Evolutionary conservation across 2,329 filamentous ascomycete genomes (phyloP).

Genomic region (Dothiorella sarmentorum): DNA sequence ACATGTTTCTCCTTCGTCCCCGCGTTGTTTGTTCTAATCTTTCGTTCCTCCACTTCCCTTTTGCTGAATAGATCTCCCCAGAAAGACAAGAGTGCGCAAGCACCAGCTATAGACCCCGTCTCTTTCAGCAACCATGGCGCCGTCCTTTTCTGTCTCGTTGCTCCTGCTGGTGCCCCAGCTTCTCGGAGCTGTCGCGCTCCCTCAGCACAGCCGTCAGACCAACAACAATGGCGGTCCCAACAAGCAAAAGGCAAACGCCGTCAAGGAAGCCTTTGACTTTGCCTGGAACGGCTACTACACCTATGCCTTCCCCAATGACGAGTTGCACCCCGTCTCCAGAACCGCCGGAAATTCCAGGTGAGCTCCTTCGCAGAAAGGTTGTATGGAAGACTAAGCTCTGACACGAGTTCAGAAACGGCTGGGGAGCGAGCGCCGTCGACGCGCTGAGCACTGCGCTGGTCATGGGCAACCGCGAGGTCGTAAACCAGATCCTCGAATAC

Average conservation of each 20-base stretch:
- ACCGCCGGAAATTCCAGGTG: slow-evolving; percentile 66
- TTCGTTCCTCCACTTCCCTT: background rate
- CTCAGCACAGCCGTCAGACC: background rate
- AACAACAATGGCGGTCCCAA: background rate
- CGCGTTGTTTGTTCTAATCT: background rate
- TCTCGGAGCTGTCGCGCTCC: background rate
- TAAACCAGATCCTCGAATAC: slow-evolving; percentile 67
- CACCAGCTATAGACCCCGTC: background rate
- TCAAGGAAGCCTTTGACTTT: slow-evolving; percentile 32
- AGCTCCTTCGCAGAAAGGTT: slow-evolving; percentile 21
- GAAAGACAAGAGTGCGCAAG: background rate
- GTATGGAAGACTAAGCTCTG: background rate
- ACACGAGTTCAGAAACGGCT: slow-evolving; percentile 61
- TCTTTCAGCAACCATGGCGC: background rate
- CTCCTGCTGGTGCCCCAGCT: background rate
- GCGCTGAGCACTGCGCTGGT: slow-evolving; percentile 75
- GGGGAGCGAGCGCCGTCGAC: slow-evolving; percentile 81
- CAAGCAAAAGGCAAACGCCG: slow-evolving; percentile 30
- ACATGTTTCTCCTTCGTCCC: background rate
- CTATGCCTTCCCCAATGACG: slow-evolving; percentile 75
- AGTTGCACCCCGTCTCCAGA: slow-evolving; percentile 66
- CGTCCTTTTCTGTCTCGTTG: background rate
- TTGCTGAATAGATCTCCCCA: background rate
- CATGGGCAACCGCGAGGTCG: slow-evolving; percentile 66
- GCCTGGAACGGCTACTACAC: slow-evolving; percentile 55